Percentiles rank a stretch among this genome's conserved stretches.
These are phyloP conservation scores for Cladosporium sp. DNA, from an alignment of 2,329 filamentous ascomycete species.

Conservation along the genomic window DNA sequence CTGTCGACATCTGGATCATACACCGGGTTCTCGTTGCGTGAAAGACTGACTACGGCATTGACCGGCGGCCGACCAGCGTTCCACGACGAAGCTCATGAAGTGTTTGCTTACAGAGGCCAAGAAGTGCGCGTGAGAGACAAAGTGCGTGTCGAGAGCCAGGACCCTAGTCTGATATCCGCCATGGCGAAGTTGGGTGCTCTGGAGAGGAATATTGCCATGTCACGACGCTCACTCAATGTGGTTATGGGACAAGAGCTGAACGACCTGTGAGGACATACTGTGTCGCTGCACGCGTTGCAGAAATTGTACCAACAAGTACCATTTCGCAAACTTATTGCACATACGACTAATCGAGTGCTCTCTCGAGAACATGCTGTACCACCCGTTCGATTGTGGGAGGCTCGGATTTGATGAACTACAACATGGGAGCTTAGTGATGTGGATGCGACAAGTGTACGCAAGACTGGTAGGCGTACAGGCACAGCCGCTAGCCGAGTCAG, in stretches of 20 bases:
- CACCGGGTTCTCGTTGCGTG: slow-evolving; percentile 55
- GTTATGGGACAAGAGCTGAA: slow-evolving; percentile 64
- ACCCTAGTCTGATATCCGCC: slow-evolving; percentile 78
- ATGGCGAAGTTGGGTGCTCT: slow-evolving; percentile 79
- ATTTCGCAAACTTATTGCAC: too few relatives aligned
- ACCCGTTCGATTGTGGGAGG: too few relatives aligned
- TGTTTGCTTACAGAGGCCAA: slow-evolving; percentile 65
- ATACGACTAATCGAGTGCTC: too few relatives aligned
- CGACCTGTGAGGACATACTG: neutral
- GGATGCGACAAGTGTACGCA: too few relatives aligned
- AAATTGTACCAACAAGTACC: too few relatives aligned
- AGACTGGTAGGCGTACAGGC: too few relatives aligned
- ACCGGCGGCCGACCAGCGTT: slow-evolving; percentile 37
- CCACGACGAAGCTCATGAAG: slow-evolving; percentile 66
- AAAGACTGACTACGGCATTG: slow-evolving; percentile 48
- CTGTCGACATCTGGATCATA: slow-evolving; percentile 33
- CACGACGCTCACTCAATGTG: slow-evolving; percentile 66
- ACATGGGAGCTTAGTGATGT: too few relatives aligned
- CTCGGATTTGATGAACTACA: too few relatives aligned
- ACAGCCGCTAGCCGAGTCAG: too few relatives aligned
- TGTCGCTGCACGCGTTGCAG: too few relatives aligned
- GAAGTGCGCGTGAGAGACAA: slow-evolving; percentile 88
- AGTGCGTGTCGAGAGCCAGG: slow-evolving; percentile 80
- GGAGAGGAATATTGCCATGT: slow-evolving; percentile 66
- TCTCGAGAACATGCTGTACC: too few relatives aligned